Base-by-base conservation (phyloP, 257 asterid species). In the Solanum bulbocastanum region DNA sequence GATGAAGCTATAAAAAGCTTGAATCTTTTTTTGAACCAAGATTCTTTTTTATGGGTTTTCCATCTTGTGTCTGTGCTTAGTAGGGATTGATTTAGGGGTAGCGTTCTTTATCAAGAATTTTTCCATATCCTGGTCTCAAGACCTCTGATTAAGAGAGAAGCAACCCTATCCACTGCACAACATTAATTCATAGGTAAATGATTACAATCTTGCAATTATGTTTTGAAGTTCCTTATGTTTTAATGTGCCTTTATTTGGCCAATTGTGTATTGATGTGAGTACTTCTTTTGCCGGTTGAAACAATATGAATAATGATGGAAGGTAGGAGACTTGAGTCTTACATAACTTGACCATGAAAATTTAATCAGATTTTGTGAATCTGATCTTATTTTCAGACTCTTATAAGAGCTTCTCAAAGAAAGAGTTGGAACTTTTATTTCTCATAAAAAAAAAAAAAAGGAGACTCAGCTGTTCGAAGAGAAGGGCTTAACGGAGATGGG, bases 401-500 rank as follows among this genome's bases (percentile, higher is more conserved):
- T 78, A 22, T 15, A 81, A 30, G 32, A 81, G 27, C 85, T 46
- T 30, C 40, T 27, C 66, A 81, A 46, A 18, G 22, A 81, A 25
- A 81, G 46, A 23, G 66, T 46, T 40, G 5, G 13, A 81, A 49
- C 16, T 73, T 73, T 35, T 35, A 3, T 5, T 66, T 5, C 52
- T 81, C 40, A 27, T 14, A 8, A 35, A 20, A 42, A 15, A 15
- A 14, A 10, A 5, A 58, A 76, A 40, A 15, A 2, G 65, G 66
- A 42, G 6, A 4, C 20, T 56, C 39, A 12, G 87, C 8, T 40
- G 20, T 25, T 4, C 30, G 25, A 32, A 49, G 33, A 13, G 73
- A 20, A 3, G 49, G 25, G 5, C 15, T 20, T 6, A 6, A 79
- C 65, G 14, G 87, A 20, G 14, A 96, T 96, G 98, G 99, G 99